Evolutionary conservation across 2,329 filamentous ascomycete species (phyloP).

Genomic region (Xylariaceae sp.): DNA sequence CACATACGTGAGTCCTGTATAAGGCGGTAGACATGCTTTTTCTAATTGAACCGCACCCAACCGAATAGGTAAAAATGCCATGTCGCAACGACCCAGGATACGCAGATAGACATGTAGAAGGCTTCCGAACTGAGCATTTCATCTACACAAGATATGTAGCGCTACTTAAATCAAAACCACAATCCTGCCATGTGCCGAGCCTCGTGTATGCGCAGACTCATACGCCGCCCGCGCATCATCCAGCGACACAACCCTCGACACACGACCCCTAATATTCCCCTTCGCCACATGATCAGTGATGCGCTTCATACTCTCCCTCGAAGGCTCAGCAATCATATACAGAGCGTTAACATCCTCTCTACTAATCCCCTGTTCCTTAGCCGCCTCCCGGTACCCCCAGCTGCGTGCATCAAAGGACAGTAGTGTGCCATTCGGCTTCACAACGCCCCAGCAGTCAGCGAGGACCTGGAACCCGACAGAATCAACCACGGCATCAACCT

Average conservation of each 20-base stretch:
- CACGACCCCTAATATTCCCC: not conserved
- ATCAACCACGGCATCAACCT: not conserved
- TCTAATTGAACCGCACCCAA: too few relatives aligned
- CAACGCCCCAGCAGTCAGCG: not conserved
- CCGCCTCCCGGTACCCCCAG: not conserved
- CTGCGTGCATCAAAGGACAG: not conserved
- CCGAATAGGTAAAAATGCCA: too few relatives aligned
- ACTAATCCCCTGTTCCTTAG: not conserved
- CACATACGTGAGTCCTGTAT: too few relatives aligned
- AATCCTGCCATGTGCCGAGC: not conserved
- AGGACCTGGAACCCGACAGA: not conserved
- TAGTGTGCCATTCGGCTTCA: not conserved
- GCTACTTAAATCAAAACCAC: not conserved
- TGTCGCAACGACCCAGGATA: too few relatives aligned
- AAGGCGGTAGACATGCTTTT: too few relatives aligned
- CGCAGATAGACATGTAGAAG: not conserved
- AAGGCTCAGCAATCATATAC: not conserved
- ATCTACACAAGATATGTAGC: not conserved
- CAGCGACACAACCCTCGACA: not conserved
- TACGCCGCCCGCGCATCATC: not conserved
- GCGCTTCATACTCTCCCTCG: not conserved
- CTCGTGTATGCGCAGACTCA: not conserved
- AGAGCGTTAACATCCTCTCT: not conserved
- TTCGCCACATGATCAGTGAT: not conserved
- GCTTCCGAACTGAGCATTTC: not conserved